Percentiles rank a stretch among this genome's conserved stretches.
These are phyloP conservation scores for Wickerhamiella alocasiicola DNA, from an alignment of 805 yeast genomes.

Conservation along the genomic window DNA sequence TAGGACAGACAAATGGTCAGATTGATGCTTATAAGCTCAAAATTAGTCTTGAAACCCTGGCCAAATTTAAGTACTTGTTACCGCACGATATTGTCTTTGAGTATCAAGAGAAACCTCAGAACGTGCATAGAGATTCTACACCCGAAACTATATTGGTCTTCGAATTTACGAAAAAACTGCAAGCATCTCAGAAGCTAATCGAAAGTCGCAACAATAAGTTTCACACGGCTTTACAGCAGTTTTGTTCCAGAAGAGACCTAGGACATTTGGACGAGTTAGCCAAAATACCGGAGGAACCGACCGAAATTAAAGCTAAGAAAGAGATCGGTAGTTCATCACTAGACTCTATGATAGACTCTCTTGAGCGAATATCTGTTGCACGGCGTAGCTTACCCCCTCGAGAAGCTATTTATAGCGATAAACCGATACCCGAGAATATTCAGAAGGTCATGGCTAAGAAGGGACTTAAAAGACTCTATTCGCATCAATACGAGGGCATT, in stretches of 20 bases:
- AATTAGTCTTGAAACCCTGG: conserved; percentile 39
- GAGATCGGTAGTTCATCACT: neutral
- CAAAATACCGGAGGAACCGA: neutral
- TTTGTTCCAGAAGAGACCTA: conserved; percentile 1
- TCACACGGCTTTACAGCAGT: conserved; percentile 12
- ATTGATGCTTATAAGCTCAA: conserved; percentile 22
- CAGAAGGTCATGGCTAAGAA: conserved; percentile 38
- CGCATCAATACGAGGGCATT: conserved; percentile 75
- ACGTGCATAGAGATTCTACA: conserved; percentile 25
- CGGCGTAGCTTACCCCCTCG: conserved; percentile 42
- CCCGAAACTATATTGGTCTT: conserved; percentile 50
- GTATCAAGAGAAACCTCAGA: conserved; percentile 57
- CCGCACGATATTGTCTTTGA: conserved; percentile 62
- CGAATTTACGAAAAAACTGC: conserved; percentile 56
- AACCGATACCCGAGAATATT: conserved; percentile 18
- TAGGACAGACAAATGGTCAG: conserved; percentile 12
- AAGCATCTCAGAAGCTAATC: conserved; percentile 23
- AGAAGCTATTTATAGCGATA: conserved; percentile 11
- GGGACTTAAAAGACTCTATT: conserved; percentile 45
- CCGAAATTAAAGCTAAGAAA: neutral
- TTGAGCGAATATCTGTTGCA: conserved; percentile 39
- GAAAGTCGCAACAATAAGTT: conserved; percentile 15
- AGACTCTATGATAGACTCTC: conserved; percentile 4
- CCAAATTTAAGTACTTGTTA: conserved; percentile 45
- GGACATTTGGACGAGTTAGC: conserved; percentile 7